Base-by-base conservation (phyloP, 2,329 filamentous ascomycete species). In the Sclerotinia nivalis region DNA sequence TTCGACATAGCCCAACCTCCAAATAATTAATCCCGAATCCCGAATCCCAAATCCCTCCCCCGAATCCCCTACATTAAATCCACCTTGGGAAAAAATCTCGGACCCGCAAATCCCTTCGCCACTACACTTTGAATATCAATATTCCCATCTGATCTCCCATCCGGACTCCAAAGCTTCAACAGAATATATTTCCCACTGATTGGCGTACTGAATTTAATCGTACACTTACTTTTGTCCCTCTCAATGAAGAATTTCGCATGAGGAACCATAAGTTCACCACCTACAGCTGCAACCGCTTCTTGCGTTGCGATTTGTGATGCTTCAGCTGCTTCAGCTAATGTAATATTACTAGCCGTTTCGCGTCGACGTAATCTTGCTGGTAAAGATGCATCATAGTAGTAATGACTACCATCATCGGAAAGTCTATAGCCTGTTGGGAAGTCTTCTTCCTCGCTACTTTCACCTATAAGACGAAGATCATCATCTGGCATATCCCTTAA, bases 111-210 rank as follows among this genome's bases (percentile, higher is more conserved):
- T 0, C 95, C 95, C 76, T 91, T 90, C 1, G 90, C 91, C 70
- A 93, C 86, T 34, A 97, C 89, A 59, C 90, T 93, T 79, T 97
- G 91, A 52, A 98, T 93, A 77, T 97, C 93, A 73, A 97, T 96
- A 76, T 96, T 97, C 70, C 83, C 83, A 7, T 78, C 75, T 5
- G 87, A 84, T 61, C 89, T 88, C 37, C 88, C 86, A 71, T 88
- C 87, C 2, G 91, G 91, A 75, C 90, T 93, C 92, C 93, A 97
- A 79, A 97, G 88, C 83, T 97, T 97, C 73, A 98, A 83, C 55
- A 97, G 81, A 66, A 98, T 91, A 78, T 91, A 96, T 69, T 92
- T 87, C 7, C 92, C 92, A 15, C 92, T 93, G 71, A 96, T 87
- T 0, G 91, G 90, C 69, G 93, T 91, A 75, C 94, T 88, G 75